Evolutionary conservation across 805 yeast species (phyloP).

Genomic region (Candida succiphila): DNA sequence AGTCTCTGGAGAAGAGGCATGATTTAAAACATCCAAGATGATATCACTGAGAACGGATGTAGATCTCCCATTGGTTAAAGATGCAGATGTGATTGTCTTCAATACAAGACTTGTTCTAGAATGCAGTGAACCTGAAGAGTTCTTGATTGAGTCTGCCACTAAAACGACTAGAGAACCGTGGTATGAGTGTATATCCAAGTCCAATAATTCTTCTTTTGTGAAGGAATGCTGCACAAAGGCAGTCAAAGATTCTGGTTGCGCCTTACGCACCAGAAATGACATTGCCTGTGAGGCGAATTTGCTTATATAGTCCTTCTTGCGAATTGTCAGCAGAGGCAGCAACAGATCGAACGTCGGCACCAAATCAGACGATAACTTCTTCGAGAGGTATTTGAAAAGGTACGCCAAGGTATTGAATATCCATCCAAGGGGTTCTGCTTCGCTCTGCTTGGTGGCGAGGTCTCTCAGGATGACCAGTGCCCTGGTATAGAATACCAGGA

Average conservation of each 20-base stretch:
- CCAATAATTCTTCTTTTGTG: constrained; percentile 18
- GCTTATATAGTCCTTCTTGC: constrained; percentile 51
- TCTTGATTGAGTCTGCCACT: constrained; percentile 64
- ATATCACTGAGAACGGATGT: constrained; percentile 49
- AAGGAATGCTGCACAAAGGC: constrained; percentile 30
- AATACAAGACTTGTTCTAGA: constrained; percentile 54
- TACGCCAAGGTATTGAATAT: constrained; percentile 79
- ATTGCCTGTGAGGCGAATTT: constrained; percentile 87
- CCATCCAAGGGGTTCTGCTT: constrained; percentile 67
- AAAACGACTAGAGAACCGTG: constrained; percentile 49
- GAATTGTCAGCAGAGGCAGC: constrained; percentile 52
- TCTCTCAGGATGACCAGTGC: constrained; percentile 42
- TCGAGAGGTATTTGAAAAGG: constrained; percentile 77
- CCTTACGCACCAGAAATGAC: constrained; percentile 71
- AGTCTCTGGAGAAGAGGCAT: constrained; percentile 37
- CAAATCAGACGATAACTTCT: constrained; percentile 50
- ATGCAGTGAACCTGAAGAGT: constrained; percentile 65
- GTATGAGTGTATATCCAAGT: constrained; percentile 29
- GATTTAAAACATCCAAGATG: constrained; percentile 39
- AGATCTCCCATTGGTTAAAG: constrained; percentile 13
- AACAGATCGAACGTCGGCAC: constrained; percentile 59
- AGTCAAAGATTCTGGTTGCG: constrained; percentile 36
- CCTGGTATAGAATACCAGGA: constrained; percentile 50
- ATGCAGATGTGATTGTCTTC: constrained; percentile 19
- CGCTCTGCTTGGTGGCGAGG: constrained; percentile 37